Percentiles rank a stretch among this genome's conserved stretches.
These are phyloP conservation scores for Candida cerambycidarum DNA, from an alignment of 805 yeast genomes.

Conservation along the genomic window DNA sequence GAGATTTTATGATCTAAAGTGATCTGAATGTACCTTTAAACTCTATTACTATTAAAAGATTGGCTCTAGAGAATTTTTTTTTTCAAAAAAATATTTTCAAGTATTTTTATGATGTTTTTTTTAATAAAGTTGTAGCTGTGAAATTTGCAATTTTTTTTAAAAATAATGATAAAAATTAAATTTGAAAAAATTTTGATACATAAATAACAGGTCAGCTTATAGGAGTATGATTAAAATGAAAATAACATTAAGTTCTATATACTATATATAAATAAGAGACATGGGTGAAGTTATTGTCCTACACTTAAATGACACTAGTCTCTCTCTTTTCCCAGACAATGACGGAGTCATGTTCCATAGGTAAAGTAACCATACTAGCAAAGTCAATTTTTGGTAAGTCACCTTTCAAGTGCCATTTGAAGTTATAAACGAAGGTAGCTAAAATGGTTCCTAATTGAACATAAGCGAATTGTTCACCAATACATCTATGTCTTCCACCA, in stretches of 20 bases:
- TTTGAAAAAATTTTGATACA: not conserved
- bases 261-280: not conserved
- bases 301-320: slow-evolving; percentile 24
- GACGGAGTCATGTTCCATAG: slow-evolving; percentile 66
- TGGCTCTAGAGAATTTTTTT: not conserved
- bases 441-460: slow-evolving; percentile 87
- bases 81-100: too few relatives aligned
- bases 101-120: too few relatives aligned
- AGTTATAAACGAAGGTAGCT: slow-evolving; percentile 68
- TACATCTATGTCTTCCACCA: slow-evolving; percentile 99
- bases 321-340: slow-evolving; percentile 71
- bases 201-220: too few relatives aligned
- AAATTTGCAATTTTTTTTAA: not conserved
- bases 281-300: not conserved
- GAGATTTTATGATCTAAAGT: too few relatives aligned
- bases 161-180: not conserved
- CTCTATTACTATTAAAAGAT: too few relatives aligned
- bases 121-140: too few relatives aligned
- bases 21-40: not conserved
- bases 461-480: slow-evolving; percentile 97
- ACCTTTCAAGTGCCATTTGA: slow-evolving; percentile 66
- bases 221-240: too few relatives aligned
- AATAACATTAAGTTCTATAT: not conserved
- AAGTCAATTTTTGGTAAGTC: slow-evolving; percentile 69
- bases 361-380: slow-evolving; percentile 91